Evolutionary conservation across 2,329 filamentous ascomycete genomes (phyloP).

Genomic region (Arthroderma sp.): DNA sequence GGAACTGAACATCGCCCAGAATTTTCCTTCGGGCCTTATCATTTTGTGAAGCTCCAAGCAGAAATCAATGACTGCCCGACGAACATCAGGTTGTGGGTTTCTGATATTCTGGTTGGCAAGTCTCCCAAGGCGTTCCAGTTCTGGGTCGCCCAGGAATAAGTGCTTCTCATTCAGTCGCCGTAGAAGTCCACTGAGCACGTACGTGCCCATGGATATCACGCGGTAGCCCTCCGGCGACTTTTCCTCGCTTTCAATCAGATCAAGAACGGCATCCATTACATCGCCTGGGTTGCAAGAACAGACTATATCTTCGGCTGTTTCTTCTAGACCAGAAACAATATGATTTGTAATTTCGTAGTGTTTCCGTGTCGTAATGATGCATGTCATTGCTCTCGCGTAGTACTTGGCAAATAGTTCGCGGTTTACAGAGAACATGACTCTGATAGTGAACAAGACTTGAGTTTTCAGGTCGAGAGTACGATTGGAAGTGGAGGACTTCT

Average conservation of each 20-base stretch:
- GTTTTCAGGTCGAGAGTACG: slow-evolving; percentile 26
- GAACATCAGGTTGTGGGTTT: slow-evolving; percentile 24
- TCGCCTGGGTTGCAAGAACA: slow-evolving; percentile 16
- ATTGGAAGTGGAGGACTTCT: slow-evolving; percentile 15
- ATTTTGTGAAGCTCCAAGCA: slow-evolving; percentile 18
- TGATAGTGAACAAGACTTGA: slow-evolving; percentile 30
- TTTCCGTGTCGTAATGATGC: slow-evolving; percentile 25
- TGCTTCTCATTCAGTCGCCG: slow-evolving; percentile 14
- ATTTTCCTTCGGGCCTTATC: slow-evolving; percentile 16
- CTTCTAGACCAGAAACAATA: slow-evolving; percentile 28
- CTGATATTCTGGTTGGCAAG: slow-evolving; percentile 21
- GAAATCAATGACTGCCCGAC: slow-evolving; percentile 26
- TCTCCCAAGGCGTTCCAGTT: slow-evolving; percentile 20
- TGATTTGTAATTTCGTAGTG: slow-evolving; percentile 27
- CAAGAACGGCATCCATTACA: slow-evolving; percentile 23
- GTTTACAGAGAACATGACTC: slow-evolving; percentile 26
- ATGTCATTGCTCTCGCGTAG: slow-evolving; percentile 23
- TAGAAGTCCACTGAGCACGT: slow-evolving; percentile 19
- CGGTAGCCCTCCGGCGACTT: slow-evolving; percentile 20
- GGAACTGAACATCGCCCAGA: slow-evolving; percentile 20
- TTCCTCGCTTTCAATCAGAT: slow-evolving; percentile 19
- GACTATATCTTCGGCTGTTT: slow-evolving; percentile 25
- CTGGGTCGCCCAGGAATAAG: slow-evolving; percentile 9
- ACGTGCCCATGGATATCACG: slow-evolving; percentile 24
- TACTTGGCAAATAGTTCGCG: slow-evolving; percentile 22